Conservation (phyloP, 208 protist genomes). For the Crithidia sp. region DNA sequence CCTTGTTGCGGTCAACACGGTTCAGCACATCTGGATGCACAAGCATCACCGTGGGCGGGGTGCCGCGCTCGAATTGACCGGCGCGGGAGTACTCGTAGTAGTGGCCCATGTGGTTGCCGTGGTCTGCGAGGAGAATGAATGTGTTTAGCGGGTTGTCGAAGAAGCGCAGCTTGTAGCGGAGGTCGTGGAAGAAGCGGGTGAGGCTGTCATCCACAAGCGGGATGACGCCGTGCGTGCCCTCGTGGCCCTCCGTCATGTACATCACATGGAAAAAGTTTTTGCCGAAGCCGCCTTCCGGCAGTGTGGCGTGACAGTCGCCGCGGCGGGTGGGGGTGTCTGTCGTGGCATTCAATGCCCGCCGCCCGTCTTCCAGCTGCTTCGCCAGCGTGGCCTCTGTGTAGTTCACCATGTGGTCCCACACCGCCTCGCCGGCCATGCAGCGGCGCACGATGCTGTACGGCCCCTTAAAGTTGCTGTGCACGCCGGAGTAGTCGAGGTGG, state of each 20-base stretch:
- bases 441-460: slow-evolving; percentile 66
- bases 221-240: slow-evolving; percentile 61
- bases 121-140: slow-evolving; percentile 57
- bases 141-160: slow-evolving; percentile 74
- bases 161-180: slow-evolving; percentile 47
- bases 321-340: neutral
- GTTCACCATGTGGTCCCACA: slow-evolving; percentile 64
- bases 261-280: slow-evolving; percentile 58
- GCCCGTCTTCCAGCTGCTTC: slow-evolving; percentile 30
- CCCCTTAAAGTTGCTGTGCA: slow-evolving; percentile 55
- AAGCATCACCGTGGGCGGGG: slow-evolving; percentile 44
- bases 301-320: neutral
- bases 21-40: slow-evolving; percentile 47
- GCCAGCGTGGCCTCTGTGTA: slow-evolving; percentile 48
- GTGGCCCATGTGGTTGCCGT: slow-evolving; percentile 78
- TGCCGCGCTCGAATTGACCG: slow-evolving; percentile 61
- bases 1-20: slow-evolving; percentile 48
- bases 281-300: slow-evolving; percentile 6
- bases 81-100: slow-evolving; percentile 59
- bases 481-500: slow-evolving; percentile 53
- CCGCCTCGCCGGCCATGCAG: slow-evolving; percentile 55
- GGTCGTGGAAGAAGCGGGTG: slow-evolving; percentile 48
- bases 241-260: slow-evolving; percentile 72
- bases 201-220: slow-evolving; percentile 56
- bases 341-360: neutral